A percentile compares a stretch with the other conserved stretches of the same genome.
Evolutionary conservation across 2,329 filamentous ascomycete species (phyloP).

Genomic region (Penicillium polonicum): DNA sequence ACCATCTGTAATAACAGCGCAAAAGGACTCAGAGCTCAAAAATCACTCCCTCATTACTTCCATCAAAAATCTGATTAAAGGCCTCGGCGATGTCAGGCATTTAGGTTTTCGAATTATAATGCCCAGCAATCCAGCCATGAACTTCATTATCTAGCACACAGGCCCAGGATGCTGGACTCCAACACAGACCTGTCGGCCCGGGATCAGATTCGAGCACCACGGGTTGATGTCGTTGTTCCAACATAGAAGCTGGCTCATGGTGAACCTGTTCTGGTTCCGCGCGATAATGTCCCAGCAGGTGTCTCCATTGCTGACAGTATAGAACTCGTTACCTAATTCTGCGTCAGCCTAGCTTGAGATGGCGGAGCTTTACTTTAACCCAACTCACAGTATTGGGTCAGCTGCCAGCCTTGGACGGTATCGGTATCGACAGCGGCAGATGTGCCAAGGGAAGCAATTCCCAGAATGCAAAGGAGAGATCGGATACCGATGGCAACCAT

Average conservation of each 20-base stretch:
- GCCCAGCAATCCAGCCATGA: neutral
- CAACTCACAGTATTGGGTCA: neutral
- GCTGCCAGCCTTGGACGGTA: neutral
- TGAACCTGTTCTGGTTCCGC: constrained; percentile 16
- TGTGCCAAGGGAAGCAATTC: constrained; percentile 1
- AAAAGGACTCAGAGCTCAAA: neutral
- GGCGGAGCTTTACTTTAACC: neutral
- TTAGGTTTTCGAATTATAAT: neutral
- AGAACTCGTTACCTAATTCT: constrained; percentile 15
- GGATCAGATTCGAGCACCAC: constrained; percentile 24
- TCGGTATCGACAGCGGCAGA: neutral
- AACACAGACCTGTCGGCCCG: constrained; percentile 22
- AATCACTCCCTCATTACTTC: neutral
- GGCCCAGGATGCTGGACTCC: constrained; percentile 13
- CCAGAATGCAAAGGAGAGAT: constrained; percentile 1
- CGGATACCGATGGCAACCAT: constrained; percentile 4
- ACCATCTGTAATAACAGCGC: neutral
- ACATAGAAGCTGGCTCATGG: constrained; percentile 22
- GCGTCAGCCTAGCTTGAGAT: neutral
- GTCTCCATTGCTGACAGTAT: constrained; percentile 19
- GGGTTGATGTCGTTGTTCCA: constrained; percentile 28
- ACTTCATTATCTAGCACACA: neutral
- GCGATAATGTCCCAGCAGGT: constrained; percentile 27
- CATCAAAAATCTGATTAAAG: neutral
- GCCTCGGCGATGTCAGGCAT: neutral